Evolutionary conservation across 2,329 filamentous ascomycete genomes (phyloP).

Genomic region (Aureobasidium sp.): DNA sequence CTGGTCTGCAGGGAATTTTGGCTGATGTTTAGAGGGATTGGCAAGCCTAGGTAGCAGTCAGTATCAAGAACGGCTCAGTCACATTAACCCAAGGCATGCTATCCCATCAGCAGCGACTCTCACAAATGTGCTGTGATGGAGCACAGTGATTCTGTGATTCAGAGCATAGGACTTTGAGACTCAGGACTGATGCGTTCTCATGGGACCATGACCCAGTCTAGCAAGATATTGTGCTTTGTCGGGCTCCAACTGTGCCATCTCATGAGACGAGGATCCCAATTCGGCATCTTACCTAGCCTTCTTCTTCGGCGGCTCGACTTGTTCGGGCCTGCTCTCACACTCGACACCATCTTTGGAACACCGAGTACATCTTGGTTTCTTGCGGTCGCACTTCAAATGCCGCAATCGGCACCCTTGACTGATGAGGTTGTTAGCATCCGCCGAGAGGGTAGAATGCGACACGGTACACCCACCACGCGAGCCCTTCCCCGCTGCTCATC

Average conservation of each 20-base stretch:
- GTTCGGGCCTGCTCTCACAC: neutral
- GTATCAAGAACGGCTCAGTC: too few species aligned
- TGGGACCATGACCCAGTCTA: too few species aligned
- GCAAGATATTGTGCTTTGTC: too few species aligned
- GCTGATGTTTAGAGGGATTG: constrained; percentile 4
- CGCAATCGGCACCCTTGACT: neutral
- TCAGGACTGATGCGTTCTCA: too few species aligned
- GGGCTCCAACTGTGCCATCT: too few species aligned
- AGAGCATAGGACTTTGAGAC: too few species aligned
- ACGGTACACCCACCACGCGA: neutral
- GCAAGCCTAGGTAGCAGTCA: neutral
- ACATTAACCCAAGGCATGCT: too few species aligned
- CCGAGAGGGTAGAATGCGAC: neutral
- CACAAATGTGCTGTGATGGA: too few species aligned
- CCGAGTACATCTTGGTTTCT: neutral
- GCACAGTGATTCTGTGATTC: too few species aligned
- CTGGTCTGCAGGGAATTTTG: neutral
- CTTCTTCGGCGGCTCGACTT: neutral
- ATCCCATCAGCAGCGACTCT: too few species aligned
- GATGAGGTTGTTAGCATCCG: too few species aligned
- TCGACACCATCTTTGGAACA: constrained; percentile 5
- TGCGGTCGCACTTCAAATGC: constrained; percentile 9
- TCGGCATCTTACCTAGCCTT: constrained; percentile 10
- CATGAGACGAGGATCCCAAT: too few species aligned
- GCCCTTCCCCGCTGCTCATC: neutral